Conservation (phyloP, 495 filamentous ascomycete genomes). For the Talaromyces proteolyticus region DNA sequence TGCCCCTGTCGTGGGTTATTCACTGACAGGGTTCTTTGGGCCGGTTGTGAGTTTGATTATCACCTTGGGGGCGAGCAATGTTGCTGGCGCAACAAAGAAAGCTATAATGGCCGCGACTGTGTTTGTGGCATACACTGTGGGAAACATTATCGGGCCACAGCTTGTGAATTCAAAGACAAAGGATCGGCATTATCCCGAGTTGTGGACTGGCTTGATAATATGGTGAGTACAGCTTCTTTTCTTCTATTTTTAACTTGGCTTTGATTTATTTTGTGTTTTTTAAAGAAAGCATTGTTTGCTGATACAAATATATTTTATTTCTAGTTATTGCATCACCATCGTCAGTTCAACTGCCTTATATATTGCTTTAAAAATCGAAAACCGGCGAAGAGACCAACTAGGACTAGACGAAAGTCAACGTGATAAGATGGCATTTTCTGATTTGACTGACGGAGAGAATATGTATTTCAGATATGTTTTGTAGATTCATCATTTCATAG, state of each 20-base stretch:
- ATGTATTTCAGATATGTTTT: slow-evolving; percentile 67
- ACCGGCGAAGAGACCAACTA: slow-evolving; percentile 38
- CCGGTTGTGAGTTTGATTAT: slow-evolving; percentile 61
- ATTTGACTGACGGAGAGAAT: slow-evolving; percentile 74
- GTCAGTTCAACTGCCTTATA: slow-evolving; percentile 48
- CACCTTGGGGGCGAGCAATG: slow-evolving; percentile 62
- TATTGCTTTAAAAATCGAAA: slow-evolving; percentile 50
- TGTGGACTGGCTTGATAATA: slow-evolving; percentile 67
- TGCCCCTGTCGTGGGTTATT: slow-evolving; percentile 61
- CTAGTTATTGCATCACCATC: slow-evolving; percentile 65
- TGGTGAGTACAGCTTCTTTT: slow-evolving; percentile 41
- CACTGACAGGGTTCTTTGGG: slow-evolving; percentile 66
- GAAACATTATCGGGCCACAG: slow-evolving; percentile 69
- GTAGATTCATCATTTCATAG: slow-evolving; percentile 21
- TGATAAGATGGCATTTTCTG: slow-evolving; percentile 61
- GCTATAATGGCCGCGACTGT: slow-evolving; percentile 65
- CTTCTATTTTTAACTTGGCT: not conserved
- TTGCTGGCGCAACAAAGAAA: slow-evolving; percentile 76
- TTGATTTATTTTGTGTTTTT: slow-evolving; percentile 5
- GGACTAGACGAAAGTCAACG: slow-evolving; percentile 53
- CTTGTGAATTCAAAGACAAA: slow-evolving; percentile 57
- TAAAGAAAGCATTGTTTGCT: not conserved
- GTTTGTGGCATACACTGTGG: slow-evolving; percentile 70
- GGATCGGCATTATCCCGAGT: slow-evolving; percentile 57
- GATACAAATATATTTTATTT: not conserved